Conservation (phyloP, 2,329 filamentous ascomycete species). For the Talaromyces marneffei region DNA sequence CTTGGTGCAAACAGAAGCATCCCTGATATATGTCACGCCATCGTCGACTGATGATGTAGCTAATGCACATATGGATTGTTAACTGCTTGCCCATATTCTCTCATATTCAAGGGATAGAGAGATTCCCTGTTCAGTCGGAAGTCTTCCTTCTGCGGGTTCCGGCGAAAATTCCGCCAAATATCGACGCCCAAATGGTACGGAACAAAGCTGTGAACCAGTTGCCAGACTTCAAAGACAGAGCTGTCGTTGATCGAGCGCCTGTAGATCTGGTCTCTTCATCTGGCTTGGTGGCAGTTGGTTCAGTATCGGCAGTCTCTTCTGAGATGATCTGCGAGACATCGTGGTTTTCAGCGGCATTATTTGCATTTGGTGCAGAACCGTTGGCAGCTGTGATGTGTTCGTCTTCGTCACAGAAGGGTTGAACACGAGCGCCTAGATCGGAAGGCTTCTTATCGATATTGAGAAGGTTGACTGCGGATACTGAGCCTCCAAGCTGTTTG, state of each 20-base stretch:
- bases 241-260: conserved; percentile 34
- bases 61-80: not conserved
- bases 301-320: not conserved
- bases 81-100: not conserved
- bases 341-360: conserved; percentile 12
- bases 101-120: conserved; percentile 22
- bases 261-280: conserved; percentile 13
- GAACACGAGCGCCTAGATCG: conserved; percentile 68
- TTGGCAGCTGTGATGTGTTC: not conserved
- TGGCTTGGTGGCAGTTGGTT: not conserved
- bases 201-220: conserved; percentile 38
- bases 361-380: conserved; percentile 9
- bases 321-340: conserved; percentile 7
- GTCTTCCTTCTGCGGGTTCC: conserved; percentile 34
- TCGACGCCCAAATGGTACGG: conserved; percentile 36
- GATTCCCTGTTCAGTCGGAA: not conserved
- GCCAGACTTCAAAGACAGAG: conserved; percentile 35
- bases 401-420: conserved; percentile 13
- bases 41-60: not conserved
- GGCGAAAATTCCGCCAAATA: conserved; percentile 36
- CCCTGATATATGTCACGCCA: not conserved
- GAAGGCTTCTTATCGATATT: conserved; percentile 67
- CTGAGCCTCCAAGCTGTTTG: conserved; percentile 27
- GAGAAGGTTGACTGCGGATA: conserved; percentile 47
- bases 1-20: not conserved